A percentile compares a stretch with the other conserved stretches of the same genome.
phyloP scores from a whole-genome alignment of 768 basidiomycete species.

The Clathrus columnatus region DNA sequence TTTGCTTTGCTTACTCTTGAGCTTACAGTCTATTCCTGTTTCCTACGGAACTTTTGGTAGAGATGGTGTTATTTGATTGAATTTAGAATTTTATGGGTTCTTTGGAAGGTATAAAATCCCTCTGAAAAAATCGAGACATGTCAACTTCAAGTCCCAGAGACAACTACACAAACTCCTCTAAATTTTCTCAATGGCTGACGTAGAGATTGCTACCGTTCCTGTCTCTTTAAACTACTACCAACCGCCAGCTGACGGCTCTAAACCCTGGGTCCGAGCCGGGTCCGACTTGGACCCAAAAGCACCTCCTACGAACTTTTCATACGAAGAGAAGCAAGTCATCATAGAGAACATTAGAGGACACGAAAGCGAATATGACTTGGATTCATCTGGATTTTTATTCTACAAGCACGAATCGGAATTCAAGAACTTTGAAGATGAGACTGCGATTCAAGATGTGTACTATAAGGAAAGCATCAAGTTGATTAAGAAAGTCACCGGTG shows the following conservation, averaged over 20 bases:
- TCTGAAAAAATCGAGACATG: too few relatives aligned
- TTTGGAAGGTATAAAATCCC: too few relatives aligned
- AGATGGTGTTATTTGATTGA: too few relatives aligned
- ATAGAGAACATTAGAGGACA: constrained; percentile 29
- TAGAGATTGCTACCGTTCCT: neutral
- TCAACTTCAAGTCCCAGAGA: too few relatives aligned
- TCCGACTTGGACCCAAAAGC: constrained; percentile 26
- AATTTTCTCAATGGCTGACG: neutral
- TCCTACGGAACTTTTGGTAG: too few relatives aligned
- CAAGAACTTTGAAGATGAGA: constrained; percentile 25
- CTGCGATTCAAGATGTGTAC: constrained; percentile 29
- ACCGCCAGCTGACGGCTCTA: constrained; percentile 31
- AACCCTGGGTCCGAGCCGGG: constrained; percentile 31
- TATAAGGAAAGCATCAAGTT: constrained; percentile 31
- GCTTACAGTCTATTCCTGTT: too few relatives aligned
- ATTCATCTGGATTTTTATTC: constrained; percentile 38
- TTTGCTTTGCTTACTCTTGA: too few relatives aligned
- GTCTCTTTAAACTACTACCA: constrained; percentile 25
- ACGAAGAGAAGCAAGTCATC: constrained; percentile 11
- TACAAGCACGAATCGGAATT: constrained; percentile 18
- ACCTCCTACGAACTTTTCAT: constrained; percentile 28
- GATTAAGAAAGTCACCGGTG: constrained; percentile 32
- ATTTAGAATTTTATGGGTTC: too few relatives aligned
- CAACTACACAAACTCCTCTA: neutral
- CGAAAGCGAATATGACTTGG: constrained; percentile 22